Percentiles rank a stretch among this genome's conserved stretches.
Evolutionary conservation across 2,329 filamentous ascomycete species (phyloP).

Genomic region (Trichophyton schoenleinii): DNA sequence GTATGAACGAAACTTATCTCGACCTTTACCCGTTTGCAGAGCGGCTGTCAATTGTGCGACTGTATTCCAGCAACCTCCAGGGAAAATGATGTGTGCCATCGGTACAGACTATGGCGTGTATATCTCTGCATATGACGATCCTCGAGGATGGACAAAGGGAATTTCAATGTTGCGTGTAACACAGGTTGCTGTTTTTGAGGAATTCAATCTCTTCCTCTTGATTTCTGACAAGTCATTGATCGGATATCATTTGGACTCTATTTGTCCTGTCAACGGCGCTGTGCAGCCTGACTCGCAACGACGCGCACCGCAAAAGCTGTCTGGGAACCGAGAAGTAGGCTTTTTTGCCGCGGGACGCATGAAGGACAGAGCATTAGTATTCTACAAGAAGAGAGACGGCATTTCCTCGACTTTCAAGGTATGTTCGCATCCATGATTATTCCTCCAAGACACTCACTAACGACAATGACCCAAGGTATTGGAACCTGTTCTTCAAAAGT

Average conservation of each 20-base stretch:
- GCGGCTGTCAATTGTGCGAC: conserved; percentile 87
- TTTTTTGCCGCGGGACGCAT: conserved; percentile 94
- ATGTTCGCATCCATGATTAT: conserved; percentile 8
- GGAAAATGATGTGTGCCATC: conserved; percentile 78
- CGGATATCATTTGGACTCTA: conserved; percentile 82
- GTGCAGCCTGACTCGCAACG: conserved; percentile 57
- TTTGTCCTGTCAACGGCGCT: conserved; percentile 45
- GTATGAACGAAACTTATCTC: conserved; percentile 50
- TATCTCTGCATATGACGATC: conserved; percentile 76
- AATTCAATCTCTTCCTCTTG: conserved; percentile 82
- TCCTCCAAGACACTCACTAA: neutral
- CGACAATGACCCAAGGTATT: conserved; percentile 52
- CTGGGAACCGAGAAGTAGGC: conserved; percentile 76
- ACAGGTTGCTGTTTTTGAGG: conserved; percentile 87
- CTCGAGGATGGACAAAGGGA: conserved; percentile 76
- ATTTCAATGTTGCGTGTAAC: conserved; percentile 68
- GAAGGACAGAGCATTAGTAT: conserved; percentile 89
- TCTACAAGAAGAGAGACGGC: conserved; percentile 93
- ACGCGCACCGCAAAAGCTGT: conserved; percentile 81
- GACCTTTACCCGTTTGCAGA: conserved; percentile 65
- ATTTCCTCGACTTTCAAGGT: conserved; percentile 82
- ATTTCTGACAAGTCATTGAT: conserved; percentile 85
- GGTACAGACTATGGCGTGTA: conserved; percentile 93
- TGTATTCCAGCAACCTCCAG: conserved; percentile 67
- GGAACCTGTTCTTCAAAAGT: conserved; percentile 89